Evolutionary conservation across 2,329 filamentous ascomycete genomes (phyloP), one percentile per base, ranked within the genome.

Genomic region (Rhinocladiella mackenziei): DNA sequence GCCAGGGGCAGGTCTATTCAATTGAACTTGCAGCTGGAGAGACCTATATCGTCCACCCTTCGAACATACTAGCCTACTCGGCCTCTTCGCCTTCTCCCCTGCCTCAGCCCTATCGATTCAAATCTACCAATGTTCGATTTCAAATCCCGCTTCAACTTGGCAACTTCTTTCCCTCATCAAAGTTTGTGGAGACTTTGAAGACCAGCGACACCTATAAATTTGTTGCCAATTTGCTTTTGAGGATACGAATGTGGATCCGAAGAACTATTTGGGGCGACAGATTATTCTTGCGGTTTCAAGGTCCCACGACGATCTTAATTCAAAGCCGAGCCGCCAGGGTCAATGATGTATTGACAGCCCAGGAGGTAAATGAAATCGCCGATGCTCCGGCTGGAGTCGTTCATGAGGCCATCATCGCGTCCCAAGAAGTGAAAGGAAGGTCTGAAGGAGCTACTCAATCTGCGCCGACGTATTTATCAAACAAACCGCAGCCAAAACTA

Each of bases 231-330:
- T 60, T 80, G 20, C 65, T 84, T 5, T 86, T 85, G 65, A 77
- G 70, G 26, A 55, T 94, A 14, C 80, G 88, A 48, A 95, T 89
- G 0, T 82, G 83, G 69, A 74, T 83, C 30, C 77, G 89, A 48
- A 78, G 86, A 59, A 86, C 86, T 1, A 85, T 98, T 44, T 97
- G 89, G 87, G 92, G 92, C 15, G 92, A 98, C 62, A 72, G 91
- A 51, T 73, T 97, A 18, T 97, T 97, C 66, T 71, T 98, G 22
- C 85, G 86, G 60, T 96, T 98, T 62, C 78, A 83, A 44, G 92
- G 92, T 0, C 92, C 92, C 2, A 79, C 78, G 4, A 96, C 86
- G 2, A 78, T 98, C 36, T 74, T 97, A 31, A 72, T 98, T 58
- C 94, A 94, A 53, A 94, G 88, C 39, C 80, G 91, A n/a, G 89